phyloP scores from a whole-genome alignment of 2,329 filamentous ascomycete species.

The Ceratocystis diversiconidia region DNA sequence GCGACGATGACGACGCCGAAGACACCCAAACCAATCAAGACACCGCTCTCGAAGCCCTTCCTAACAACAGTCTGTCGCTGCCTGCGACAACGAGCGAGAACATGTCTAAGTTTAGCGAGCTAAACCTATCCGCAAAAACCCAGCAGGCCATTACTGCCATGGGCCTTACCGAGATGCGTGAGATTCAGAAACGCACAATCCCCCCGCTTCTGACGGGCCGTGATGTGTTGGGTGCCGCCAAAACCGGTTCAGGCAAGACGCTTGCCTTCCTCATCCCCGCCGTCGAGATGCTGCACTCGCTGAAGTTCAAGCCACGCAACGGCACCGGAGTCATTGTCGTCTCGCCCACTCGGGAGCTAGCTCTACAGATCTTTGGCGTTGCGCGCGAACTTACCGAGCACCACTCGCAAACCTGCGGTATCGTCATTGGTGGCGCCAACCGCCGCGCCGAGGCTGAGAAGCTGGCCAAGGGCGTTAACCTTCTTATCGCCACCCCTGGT shows the following conservation, averaged over 20 bases:
- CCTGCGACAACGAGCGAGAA: conserved; percentile 43
- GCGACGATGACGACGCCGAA: conserved; percentile 18
- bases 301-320: conserved; percentile 90
- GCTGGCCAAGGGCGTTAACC: conserved; percentile 82
- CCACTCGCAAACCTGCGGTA: conserved; percentile 89
- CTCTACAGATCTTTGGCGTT: conserved; percentile 91
- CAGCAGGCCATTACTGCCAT: conserved; percentile 79
- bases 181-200: conserved; percentile 78
- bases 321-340: conserved; percentile 86
- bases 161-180: conserved; percentile 91
- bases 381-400: conserved; percentile 83
- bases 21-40: conserved; percentile 23
- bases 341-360: conserved; percentile 83
- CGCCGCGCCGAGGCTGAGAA: conserved; percentile 84
- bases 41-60: conserved; percentile 24
- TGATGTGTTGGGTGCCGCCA: conserved; percentile 88
- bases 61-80: conserved; percentile 34
- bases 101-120: conserved; percentile 59
- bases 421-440: conserved; percentile 92
- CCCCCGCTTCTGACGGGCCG: conserved; percentile 77
- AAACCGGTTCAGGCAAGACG: conserved; percentile 93
- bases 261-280: conserved; percentile 88
- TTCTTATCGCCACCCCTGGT: conserved; percentile 86
- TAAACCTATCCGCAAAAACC: conserved; percentile 77
- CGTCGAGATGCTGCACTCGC: conserved; percentile 77